phyloP scores from a whole-genome alignment of 2,329 filamentous ascomycete genomes.

The Lasiodiplodia hormozganensis region DNA sequence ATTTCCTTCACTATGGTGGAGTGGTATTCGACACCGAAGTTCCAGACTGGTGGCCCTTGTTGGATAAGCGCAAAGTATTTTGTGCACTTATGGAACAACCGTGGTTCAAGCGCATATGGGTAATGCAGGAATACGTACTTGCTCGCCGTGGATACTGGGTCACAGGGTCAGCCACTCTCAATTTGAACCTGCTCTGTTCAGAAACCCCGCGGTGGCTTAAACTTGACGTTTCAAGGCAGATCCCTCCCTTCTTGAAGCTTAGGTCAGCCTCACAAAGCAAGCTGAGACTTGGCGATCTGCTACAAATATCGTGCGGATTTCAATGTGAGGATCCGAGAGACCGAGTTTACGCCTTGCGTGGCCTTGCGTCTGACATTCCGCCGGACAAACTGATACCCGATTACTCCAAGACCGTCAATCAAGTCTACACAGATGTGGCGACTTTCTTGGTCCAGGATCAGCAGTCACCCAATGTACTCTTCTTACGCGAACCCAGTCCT shows the following conservation, averaged over 20 bases:
- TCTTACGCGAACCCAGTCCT: neutral
- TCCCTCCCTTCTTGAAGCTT: too few relatives aligned
- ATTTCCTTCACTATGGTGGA: neutral
- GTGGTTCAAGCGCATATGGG: constrained; percentile 10
- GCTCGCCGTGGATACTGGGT: neutral
- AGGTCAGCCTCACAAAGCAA: too few relatives aligned
- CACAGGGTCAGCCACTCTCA: neutral
- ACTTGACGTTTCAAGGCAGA: neutral
- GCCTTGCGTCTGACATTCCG: neutral
- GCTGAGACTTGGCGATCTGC: neutral
- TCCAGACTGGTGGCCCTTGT: too few relatives aligned
- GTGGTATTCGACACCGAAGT: too few relatives aligned
- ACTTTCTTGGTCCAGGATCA: neutral
- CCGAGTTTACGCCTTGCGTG: neutral
- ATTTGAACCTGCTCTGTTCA: neutral
- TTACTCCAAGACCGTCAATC: neutral
- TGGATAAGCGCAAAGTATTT: neutral
- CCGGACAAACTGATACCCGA: neutral
- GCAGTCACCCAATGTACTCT: neutral
- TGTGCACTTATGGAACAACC: neutral
- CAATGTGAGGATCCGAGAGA: neutral
- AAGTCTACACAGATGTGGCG: neutral
- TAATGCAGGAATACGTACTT: neutral
- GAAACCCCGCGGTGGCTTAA: neutral
- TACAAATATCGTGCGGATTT: neutral